Conservation (phyloP, 2,329 filamentous ascomycete genomes). For the Fusarium domesticum region DNA sequence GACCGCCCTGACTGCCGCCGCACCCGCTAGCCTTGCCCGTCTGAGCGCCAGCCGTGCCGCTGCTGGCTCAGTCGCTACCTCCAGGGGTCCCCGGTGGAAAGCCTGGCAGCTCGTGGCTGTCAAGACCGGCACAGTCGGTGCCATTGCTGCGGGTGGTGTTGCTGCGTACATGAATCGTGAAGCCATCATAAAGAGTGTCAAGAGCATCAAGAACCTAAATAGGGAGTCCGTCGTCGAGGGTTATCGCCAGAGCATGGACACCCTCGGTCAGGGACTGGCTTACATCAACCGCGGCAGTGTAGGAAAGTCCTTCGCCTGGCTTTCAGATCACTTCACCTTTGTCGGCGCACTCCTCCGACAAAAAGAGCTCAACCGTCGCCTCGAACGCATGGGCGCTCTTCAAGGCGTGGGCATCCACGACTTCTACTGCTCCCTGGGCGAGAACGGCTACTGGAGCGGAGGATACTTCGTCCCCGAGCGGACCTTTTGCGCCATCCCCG, state of each 20-base stretch:
- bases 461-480: constrained; percentile 62
- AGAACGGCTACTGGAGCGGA: constrained; percentile 62
- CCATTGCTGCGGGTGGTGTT: constrained; percentile 76
- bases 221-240: constrained; percentile 46
- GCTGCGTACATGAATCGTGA: constrained; percentile 77
- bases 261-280: constrained; percentile 51
- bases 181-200: constrained; percentile 54
- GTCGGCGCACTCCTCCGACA: constrained; percentile 75
- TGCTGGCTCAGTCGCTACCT: constrained; percentile 20
- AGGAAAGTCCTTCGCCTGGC: constrained; percentile 71
- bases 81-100: constrained; percentile 45
- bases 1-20: constrained; percentile 50
- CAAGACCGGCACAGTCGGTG: constrained; percentile 75
- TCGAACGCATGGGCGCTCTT: constrained; percentile 60
- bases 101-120: constrained; percentile 66
- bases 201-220: constrained; percentile 46
- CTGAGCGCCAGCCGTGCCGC: constrained; percentile 21
- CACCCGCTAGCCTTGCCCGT: constrained; percentile 43
- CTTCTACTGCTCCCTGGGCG: constrained; percentile 73
- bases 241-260: constrained; percentile 48
- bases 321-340: constrained; percentile 80
- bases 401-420: constrained; percentile 68
- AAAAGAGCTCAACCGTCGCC: constrained; percentile 65
- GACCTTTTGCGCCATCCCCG: constrained; percentile 75
- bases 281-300: constrained; percentile 58